Evolutionary conservation across 352 stramenopile genomes (phyloP).

Genomic region (Globisporangium heterothallicum): DNA sequence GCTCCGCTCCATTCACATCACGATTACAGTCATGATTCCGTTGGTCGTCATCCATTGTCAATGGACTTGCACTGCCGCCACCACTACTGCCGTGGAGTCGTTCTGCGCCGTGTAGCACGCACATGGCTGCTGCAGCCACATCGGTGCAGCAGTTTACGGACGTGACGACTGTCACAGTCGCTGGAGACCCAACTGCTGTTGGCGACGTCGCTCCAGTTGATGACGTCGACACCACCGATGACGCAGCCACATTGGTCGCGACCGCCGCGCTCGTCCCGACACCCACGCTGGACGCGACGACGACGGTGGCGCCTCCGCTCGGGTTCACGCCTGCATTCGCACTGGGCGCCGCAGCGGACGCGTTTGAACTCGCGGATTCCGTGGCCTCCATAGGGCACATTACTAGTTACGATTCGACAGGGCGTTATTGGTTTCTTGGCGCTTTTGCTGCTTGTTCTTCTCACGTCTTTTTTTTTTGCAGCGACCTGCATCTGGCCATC

Average conservation of each 20-base stretch:
- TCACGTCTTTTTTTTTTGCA: slow-evolving; percentile 9
- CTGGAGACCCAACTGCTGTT: slow-evolving; percentile 15
- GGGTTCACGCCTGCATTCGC: background rate
- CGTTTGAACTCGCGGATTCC: background rate
- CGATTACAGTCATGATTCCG: no score
- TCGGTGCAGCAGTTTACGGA: slow-evolving; percentile 5
- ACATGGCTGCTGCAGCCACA: slow-evolving; percentile 12
- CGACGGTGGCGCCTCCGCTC: slow-evolving; percentile 1
- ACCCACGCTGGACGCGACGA: slow-evolving; percentile 8
- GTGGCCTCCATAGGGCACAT: slow-evolving; percentile 11
- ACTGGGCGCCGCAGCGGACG: background rate
- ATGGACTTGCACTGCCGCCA: background rate
- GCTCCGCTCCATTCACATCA: background rate
- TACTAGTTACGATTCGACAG: no score
- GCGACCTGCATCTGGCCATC: background rate
- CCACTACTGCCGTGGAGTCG: background rate
- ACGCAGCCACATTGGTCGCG: slow-evolving; percentile 1
- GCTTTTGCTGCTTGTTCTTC: slow-evolving; percentile 8
- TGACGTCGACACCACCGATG: slow-evolving; percentile 9
- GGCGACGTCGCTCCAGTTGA: slow-evolving; percentile 9
- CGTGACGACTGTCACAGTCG: slow-evolving; percentile 7
- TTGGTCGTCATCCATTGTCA: slow-evolving; percentile 7
- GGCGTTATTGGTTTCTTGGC: no score
- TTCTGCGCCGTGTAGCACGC: slow-evolving; percentile 7
- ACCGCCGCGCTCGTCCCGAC: slow-evolving; percentile 2